phyloP scores from a whole-genome alignment of 257 asterid genomes.

The Coffea canephora region DNA sequence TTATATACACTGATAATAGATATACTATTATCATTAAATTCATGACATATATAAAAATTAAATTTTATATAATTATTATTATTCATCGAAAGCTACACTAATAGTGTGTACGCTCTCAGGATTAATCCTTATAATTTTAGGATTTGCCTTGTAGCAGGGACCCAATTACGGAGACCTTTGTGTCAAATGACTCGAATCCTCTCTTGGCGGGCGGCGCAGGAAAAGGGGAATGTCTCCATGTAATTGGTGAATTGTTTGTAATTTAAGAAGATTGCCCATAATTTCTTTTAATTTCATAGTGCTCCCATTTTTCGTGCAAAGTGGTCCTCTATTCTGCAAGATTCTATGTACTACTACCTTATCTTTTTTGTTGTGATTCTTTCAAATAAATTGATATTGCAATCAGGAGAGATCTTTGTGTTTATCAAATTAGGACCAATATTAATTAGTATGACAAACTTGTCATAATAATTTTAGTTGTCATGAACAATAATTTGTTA shows the following conservation, averaged over 20 bases:
- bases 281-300: not conserved
- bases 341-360: not conserved
- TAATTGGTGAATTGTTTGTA: not conserved
- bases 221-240: not conserved
- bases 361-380: not conserved
- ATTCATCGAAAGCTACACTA: too few relatives aligned
- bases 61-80: too few relatives aligned
- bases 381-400: not conserved
- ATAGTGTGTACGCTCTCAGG: too few relatives aligned
- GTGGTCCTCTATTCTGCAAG: not conserved
- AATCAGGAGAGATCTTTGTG: not conserved
- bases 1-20: too few relatives aligned
- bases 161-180: not conserved
- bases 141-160: not conserved
- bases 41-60: too few relatives aligned
- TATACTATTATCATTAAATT: too few relatives aligned
- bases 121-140: not conserved
- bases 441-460: not conserved
- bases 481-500: too few relatives aligned
- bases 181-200: not conserved
- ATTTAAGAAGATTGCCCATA: not conserved
- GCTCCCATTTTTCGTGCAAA: not conserved
- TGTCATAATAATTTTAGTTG: not conserved
- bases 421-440: not conserved
- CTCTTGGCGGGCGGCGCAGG: conserved; percentile 19